Percentiles rank a stretch among this genome's conserved stretches.
phyloP scores from a whole-genome alignment of 2,329 filamentous ascomycete species.

The Torrubiella hemipterigena region DNA sequence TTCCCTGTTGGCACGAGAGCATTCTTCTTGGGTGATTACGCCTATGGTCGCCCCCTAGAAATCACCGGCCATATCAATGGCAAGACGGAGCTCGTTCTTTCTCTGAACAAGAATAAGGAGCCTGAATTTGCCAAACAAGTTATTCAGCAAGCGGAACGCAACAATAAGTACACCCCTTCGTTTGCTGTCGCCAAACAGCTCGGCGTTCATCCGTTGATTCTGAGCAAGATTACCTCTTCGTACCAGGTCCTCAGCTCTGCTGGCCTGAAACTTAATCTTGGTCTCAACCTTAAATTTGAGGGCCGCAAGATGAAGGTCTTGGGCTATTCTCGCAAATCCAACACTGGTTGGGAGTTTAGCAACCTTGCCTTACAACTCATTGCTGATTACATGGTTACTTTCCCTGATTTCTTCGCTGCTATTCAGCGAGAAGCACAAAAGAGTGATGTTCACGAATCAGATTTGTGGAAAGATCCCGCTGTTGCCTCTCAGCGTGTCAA shows the following conservation, averaged over 20 bases:
- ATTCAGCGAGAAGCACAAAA: conserved; percentile 78
- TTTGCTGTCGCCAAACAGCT: conserved; percentile 79
- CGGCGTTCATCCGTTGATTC: conserved; percentile 68
- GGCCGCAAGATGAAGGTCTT: conserved; percentile 90
- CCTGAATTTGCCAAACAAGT: conserved; percentile 69
- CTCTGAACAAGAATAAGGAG: conserved; percentile 59
- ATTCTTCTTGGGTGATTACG: conserved; percentile 90
- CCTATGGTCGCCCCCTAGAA: conserved; percentile 82
- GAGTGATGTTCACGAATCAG: conserved; percentile 71
- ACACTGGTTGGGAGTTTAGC: conserved; percentile 92
- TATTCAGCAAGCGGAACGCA: conserved; percentile 55
- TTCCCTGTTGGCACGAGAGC: conserved; percentile 73
- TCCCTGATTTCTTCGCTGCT: conserved; percentile 88
- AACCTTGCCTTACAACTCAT: conserved; percentile 70
- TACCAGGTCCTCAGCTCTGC: conserved; percentile 73
- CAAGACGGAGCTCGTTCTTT: conserved; percentile 71
- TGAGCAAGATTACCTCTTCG: conserved; percentile 93
- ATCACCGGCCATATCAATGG: conserved; percentile 62
- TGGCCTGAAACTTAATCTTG: conserved; percentile 76
- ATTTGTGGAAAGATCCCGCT: conserved; percentile 67
- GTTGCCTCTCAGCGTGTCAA: conserved; percentile 72
- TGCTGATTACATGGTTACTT: conserved; percentile 79
- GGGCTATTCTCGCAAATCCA: conserved; percentile 80
- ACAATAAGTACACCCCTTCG: conserved; percentile 71
- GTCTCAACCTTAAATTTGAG: conserved; percentile 94